Base-by-base conservation (phyloP, 2,329 filamentous ascomycete genomes). In the Pyrenophora seminiperda region DNA sequence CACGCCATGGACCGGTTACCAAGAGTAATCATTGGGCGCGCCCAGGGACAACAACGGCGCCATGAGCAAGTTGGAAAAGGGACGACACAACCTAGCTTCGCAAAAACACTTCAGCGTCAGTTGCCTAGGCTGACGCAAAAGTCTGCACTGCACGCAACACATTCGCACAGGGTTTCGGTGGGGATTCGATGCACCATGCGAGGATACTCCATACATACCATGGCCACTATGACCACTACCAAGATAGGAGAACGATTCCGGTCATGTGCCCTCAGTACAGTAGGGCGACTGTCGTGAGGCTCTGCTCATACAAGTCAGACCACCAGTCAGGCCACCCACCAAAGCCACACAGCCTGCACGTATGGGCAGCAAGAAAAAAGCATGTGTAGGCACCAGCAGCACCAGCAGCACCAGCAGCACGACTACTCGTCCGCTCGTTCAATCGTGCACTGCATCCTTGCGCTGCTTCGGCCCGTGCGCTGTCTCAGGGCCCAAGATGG, bases 201-300 rank as follows among this genome's bases (percentile, higher is more conserved):
- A 24, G 31, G 27, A 46, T 20, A n/a, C n/a, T n/a, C n/a, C n/a
- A n/a, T n/a, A n/a, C n/a, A n/a, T n/a, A n/a, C n/a, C n/a, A n/a
- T n/a, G n/a, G n/a, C n/a, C n/a, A n/a, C n/a, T n/a, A n/a, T n/a
- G n/a, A n/a, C n/a, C n/a, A n/a, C n/a, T n/a, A n/a, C n/a, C n/a
- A n/a, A n/a, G n/a, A n/a, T n/a, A n/a, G n/a, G n/a, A n/a, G n/a
- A n/a, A n/a, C n/a, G n/a, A n/a, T n/a, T n/a, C 46, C 48, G 36
- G 54, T 43, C 40, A 48, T 37, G 31, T 38, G 41, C 24, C 34
- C 31, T 22, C 24, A 20, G 43, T 20, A 20, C 19, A 19, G 27
- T 20, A 18, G 34, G 24, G 22, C 32, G 32, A 48, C n/a, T 13
- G 11, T 31, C 41, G 46, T 63, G 58, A 62, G 60, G 59, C 61